Percentiles rank a stretch among this genome's conserved stretches.
phyloP scores from a whole-genome alignment of 2,329 filamentous ascomycete genomes.

The Penicillium sp. region DNA sequence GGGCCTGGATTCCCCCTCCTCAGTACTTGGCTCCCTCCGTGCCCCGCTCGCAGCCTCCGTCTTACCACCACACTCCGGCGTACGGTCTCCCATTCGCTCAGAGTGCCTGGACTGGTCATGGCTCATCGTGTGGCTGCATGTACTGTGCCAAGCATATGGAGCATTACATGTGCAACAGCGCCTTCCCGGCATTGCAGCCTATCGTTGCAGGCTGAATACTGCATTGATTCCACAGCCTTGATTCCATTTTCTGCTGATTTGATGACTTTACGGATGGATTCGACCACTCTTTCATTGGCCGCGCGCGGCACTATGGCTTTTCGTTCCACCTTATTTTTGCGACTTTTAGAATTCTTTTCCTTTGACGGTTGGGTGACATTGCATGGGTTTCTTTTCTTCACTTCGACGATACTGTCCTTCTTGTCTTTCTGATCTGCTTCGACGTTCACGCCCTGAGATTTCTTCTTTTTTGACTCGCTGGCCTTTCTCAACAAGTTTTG shows the following conservation, averaged over 20 bases:
- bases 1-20: conserved; percentile 38
- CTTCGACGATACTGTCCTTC: conserved; percentile 32
- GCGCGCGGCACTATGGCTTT: conserved; percentile 6
- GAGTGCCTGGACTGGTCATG: conserved; percentile 48
- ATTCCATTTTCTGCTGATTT: conserved; percentile 6
- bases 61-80: conserved; percentile 49
- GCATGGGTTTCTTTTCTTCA: conserved; percentile 18
- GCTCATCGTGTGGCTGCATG: conserved; percentile 47
- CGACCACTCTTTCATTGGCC: conserved; percentile 5
- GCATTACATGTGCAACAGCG: conserved; percentile 47
- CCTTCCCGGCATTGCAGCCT: conserved; percentile 46
- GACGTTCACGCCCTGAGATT: conserved; percentile 25
- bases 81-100: conserved; percentile 48
- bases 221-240: background rate
- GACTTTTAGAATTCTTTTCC: conserved; percentile 25
- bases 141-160: conserved; percentile 52
- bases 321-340: conserved; percentile 17
- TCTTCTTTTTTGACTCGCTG: conserved; percentile 20
- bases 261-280: conserved; percentile 11
- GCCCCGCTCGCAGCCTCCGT: conserved; percentile 46
- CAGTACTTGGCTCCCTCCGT: conserved; percentile 36
- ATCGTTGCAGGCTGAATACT: conserved; percentile 42
- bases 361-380: conserved; percentile 22
- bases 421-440: conserved; percentile 18
- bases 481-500: conserved; percentile 31